Percentiles rank a stretch among this genome's conserved stretches.
Conservation (phyloP, 164 flowering plant species). For the Magnolia kwangsiensis region DNA sequence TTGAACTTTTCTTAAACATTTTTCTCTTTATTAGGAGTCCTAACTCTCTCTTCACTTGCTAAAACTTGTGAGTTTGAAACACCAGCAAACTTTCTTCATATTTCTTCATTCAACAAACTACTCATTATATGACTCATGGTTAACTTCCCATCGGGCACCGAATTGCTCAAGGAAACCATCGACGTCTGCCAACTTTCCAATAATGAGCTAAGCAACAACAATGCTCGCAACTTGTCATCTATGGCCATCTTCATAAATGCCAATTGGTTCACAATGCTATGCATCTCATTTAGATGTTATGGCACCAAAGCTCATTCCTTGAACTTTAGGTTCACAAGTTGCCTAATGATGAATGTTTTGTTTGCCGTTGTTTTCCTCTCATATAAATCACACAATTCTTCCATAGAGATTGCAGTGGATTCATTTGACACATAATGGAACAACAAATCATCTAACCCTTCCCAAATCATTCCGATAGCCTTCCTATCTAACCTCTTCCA, state of each 20-base stretch:
- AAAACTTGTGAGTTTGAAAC: not conserved
- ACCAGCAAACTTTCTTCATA: not conserved
- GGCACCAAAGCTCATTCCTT: not conserved
- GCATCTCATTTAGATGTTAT: not conserved
- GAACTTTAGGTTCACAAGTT: constrained; percentile 1
- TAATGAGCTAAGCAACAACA: not conserved
- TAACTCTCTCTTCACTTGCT: not conserved
- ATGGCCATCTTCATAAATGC: not conserved
- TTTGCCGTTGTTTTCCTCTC: not conserved
- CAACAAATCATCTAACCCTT: not conserved
- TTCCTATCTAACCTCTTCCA: not conserved
- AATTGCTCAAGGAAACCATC: not conserved
- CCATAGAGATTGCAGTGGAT: not conserved
- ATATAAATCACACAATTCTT: not conserved
- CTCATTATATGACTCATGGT: not conserved
- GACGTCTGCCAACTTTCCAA: not conserved
- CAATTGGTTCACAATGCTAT: not conserved
- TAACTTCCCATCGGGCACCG: not conserved
- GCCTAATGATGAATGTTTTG: not conserved
- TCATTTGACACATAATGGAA: not conserved
- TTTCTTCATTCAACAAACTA: not conserved
- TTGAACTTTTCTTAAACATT: not conserved
- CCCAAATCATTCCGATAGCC: not conserved
- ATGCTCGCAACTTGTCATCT: not conserved
- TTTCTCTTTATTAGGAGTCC: not conserved